Percentiles rank a stretch among this genome's conserved stretches.
Evolutionary conservation across 352 stramenopile genomes (phyloP).

Genomic region (Globisporangium polare): DNA sequence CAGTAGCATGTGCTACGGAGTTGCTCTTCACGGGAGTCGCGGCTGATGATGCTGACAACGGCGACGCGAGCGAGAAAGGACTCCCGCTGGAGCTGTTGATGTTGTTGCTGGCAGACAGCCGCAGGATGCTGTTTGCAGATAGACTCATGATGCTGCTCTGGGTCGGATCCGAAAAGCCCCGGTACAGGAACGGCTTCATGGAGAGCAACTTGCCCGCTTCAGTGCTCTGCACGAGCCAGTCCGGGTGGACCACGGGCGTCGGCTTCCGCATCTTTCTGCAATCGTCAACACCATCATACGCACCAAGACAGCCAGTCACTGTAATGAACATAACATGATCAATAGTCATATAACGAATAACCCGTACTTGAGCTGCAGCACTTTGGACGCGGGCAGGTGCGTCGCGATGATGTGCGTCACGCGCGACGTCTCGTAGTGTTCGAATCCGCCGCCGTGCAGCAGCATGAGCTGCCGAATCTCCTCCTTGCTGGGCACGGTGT

Average conservation of each 20-base stretch:
- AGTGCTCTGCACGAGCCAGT: conserved; percentile 93
- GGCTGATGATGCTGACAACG: background rate
- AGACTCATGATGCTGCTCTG: conserved; percentile 38
- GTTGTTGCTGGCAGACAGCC: background rate
- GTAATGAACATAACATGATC: background rate
- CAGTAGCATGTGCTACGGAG: background rate
- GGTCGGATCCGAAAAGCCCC: conserved; percentile 73
- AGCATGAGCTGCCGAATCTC: conserved; percentile 80
- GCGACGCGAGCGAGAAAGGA: background rate
- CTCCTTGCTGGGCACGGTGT: conserved; percentile 80
- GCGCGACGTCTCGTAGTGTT: conserved; percentile 82
- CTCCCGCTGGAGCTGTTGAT: background rate
- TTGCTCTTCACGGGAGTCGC: background rate
- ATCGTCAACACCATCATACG: background rate
- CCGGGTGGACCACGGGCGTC: conserved; percentile 78
- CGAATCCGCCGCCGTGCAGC: conserved; percentile 77
- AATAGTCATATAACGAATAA: background rate
- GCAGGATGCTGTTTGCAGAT: conserved; percentile 11
- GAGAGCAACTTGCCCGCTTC: conserved; percentile 62
- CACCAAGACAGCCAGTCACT: background rate
- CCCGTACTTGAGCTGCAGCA: conserved; percentile 77
- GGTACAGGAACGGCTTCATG: conserved; percentile 79
- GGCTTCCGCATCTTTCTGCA: conserved; percentile 50
- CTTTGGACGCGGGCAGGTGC: conserved; percentile 78
- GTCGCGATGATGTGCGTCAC: conserved; percentile 90